Percentiles rank a stretch among this genome's conserved stretches.
Evolutionary conservation across 148 eudicot species (phyloP).

Genomic region (Rhododendron vialii): DNA sequence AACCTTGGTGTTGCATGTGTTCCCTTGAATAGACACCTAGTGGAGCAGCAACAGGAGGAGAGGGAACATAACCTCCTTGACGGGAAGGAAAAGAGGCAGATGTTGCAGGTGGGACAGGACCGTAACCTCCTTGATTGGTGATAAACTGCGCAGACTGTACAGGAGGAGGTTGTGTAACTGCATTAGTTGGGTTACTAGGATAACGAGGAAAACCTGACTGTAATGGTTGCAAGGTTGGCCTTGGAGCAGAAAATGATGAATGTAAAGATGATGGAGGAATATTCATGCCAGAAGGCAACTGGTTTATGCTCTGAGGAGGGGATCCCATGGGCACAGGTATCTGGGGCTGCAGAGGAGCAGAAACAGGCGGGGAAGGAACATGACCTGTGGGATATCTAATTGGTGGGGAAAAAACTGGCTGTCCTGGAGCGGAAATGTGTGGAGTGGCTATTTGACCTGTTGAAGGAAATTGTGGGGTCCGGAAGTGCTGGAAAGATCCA

Average conservation of each 20-base stretch:
- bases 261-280: conserved; percentile 18
- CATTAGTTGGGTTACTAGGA: conserved; percentile 19
- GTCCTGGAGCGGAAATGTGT: conserved; percentile 37
- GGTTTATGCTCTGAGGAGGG: conserved; percentile 31
- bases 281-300: conserved; percentile 24
- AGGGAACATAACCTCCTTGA: conserved; percentile 50
- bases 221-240: conserved; percentile 28
- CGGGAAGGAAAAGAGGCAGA: conserved; percentile 40
- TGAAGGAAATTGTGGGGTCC: conserved; percentile 54
- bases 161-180: conserved; percentile 31
- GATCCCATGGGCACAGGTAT: conserved; percentile 35
- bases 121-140: conserved; percentile 48
- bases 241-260: conserved; percentile 24
- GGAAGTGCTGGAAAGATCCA: conserved; percentile 52
- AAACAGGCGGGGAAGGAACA: conserved; percentile 18
- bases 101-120: conserved; percentile 29
- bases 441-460: conserved; percentile 44
- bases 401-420: conserved; percentile 41
- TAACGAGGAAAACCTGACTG: conserved; percentile 33
- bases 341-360: conserved; percentile 22
- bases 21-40: conserved; percentile 41
- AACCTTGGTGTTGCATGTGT: conserved; percentile 22
- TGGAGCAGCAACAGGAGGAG: conserved; percentile 37
- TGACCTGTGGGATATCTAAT: conserved; percentile 44
- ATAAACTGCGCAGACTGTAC: conserved; percentile 36